A percentile compares a stretch with the other conserved stretches of the same genome.
Conservation (phyloP, 768 basidiomycete species). For the Russula earlei region DNA sequence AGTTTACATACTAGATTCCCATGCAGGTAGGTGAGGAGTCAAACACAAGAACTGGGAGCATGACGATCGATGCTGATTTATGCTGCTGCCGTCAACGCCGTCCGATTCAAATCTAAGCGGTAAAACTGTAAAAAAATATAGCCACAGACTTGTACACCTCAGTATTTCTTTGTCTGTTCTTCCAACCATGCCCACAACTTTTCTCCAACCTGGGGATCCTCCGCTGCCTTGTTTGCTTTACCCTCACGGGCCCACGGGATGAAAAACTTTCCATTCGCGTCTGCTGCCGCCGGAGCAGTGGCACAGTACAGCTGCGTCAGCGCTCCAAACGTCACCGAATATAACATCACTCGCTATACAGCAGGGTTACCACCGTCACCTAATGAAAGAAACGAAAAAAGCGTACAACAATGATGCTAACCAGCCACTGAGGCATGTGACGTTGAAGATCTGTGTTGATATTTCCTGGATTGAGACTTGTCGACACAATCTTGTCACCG, state of each 20-base stretch:
- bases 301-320: conserved; percentile 38
- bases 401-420: neutral
- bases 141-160: neutral
- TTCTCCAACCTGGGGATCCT: conserved; percentile 23
- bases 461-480: conserved; percentile 34
- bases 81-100: too few relatives aligned
- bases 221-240: conserved; percentile 8
- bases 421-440: neutral
- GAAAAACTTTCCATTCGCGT: conserved; percentile 31
- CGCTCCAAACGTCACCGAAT: conserved; percentile 26
- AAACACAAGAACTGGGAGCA: too few relatives aligned
- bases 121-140: too few relatives aligned
- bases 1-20: too few relatives aligned
- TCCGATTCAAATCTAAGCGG: too few relatives aligned
- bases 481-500: conserved; percentile 37
- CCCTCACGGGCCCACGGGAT: conserved; percentile 26
- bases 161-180: conserved; percentile 18
- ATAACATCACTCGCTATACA: neutral
- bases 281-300: conserved; percentile 31
- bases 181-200: conserved; percentile 28
- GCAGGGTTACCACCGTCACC: neutral
- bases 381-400: neutral
- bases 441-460: conserved; percentile 7
- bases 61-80: too few relatives aligned
- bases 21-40: neutral